A percentile compares a stretch with the other conserved stretches of the same genome.
Conservation (phyloP, 805 yeast genomes). For the Kodamaea leandrae region DNA sequence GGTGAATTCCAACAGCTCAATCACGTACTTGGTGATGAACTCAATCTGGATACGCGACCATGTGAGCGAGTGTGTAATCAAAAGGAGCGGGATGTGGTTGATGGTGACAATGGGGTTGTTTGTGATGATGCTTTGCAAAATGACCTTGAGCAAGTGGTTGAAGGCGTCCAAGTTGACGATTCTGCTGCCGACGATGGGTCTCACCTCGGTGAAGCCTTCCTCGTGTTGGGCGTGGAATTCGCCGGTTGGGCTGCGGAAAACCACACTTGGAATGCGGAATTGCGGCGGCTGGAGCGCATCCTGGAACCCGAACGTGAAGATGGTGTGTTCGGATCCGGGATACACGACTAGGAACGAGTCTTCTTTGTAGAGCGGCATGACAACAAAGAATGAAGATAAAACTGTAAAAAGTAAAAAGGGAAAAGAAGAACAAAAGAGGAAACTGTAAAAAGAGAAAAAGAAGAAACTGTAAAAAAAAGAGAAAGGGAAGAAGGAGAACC, state of each 20-base stretch:
- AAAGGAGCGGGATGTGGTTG: constrained; percentile 67
- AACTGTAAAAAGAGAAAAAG: too few species aligned
- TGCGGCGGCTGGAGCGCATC: constrained; percentile 73
- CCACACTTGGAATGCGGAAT: constrained; percentile 72
- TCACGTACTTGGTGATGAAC: constrained; percentile 65
- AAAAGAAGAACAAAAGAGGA: too few species aligned
- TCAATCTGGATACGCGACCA: constrained; percentile 76
- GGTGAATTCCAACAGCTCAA: constrained; percentile 69
- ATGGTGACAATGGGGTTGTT: constrained; percentile 46
- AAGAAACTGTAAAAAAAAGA: too few species aligned
- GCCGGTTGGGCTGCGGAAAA: constrained; percentile 47
- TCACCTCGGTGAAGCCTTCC: constrained; percentile 38
- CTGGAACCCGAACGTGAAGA: constrained; percentile 79
- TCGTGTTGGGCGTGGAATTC: constrained; percentile 39
- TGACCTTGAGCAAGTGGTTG: constrained; percentile 53
- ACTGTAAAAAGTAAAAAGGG: too few species aligned
- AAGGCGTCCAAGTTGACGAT: constrained; percentile 71
- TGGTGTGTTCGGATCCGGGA: constrained; percentile 74
- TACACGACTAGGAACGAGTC: constrained; percentile 57
- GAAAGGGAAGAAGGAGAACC: too few species aligned
- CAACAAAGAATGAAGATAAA: constrained; percentile 1
- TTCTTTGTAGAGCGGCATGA: constrained; percentile 45
- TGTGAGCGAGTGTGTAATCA: constrained; percentile 56
- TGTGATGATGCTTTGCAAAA: constrained; percentile 37
- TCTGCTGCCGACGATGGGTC: constrained; percentile 63